A percentile compares a stretch with the other conserved stretches of the same genome.
These are phyloP conservation scores for Arxiozyma telluris DNA, from an alignment of 1,139 yeast species.

Conservation along the genomic window DNA sequence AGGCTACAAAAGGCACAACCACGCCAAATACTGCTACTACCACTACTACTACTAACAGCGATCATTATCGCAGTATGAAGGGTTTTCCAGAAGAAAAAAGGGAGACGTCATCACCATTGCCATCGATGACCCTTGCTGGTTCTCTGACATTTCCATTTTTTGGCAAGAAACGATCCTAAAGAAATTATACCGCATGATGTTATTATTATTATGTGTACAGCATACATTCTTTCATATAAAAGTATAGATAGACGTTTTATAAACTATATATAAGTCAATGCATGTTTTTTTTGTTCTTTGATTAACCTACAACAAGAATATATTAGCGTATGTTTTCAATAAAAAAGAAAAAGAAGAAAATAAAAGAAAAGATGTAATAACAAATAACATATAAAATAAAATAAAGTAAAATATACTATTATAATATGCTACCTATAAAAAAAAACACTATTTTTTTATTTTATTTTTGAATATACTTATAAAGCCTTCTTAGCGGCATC, in stretches of 20 bases:
- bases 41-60: no score
- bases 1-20: neutral
- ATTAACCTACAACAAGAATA: no score
- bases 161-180: constrained; percentile 14
- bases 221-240: neutral
- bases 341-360: no score
- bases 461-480: constrained; percentile 25
- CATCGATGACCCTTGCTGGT: neutral
- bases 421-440: neutral
- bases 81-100: neutral
- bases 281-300: no score
- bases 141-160: constrained; percentile 15
- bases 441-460: no score
- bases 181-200: no score
- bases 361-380: neutral
- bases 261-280: neutral
- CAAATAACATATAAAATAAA: neutral
- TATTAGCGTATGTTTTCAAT: no score
- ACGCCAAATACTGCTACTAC: neutral
- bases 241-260: neutral
- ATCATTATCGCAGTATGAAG: neutral
- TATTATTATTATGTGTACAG: no score
- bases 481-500: constrained; percentile 95
- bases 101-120: neutral
- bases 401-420: neutral